phyloP scores from a whole-genome alignment of 768 basidiomycete genomes.

The Podaxis rugospora region DNA sequence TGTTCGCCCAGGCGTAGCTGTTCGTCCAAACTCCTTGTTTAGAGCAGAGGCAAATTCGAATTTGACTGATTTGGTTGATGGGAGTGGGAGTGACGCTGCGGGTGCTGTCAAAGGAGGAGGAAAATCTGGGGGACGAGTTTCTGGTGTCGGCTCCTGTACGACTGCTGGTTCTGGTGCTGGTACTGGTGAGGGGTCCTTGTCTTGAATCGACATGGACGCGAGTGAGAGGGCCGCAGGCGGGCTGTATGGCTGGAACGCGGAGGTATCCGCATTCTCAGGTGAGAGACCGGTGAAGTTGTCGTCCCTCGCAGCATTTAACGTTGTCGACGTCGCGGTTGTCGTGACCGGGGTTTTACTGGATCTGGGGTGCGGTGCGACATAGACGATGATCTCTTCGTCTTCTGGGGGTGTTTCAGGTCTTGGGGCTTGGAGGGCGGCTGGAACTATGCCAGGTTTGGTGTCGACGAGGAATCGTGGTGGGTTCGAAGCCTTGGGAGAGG shows the following conservation, averaged over 20 bases:
- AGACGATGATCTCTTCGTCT: slow-evolving; percentile 72
- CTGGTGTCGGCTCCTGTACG: not conserved
- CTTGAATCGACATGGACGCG: slow-evolving; percentile 9
- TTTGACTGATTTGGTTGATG: not conserved
- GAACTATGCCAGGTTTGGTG: slow-evolving; percentile 15
- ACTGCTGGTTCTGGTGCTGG: not conserved
- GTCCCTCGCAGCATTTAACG: not conserved
- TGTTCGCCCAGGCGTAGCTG: not conserved
- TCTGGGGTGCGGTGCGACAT: slow-evolving; percentile 66
- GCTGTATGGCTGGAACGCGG: slow-evolving; percentile 21
- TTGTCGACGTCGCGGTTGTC: not conserved
- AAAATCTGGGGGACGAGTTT: not conserved
- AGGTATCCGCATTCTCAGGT: slow-evolving; percentile 13
- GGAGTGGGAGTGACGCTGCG: not conserved
- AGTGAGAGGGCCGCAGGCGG: slow-evolving; percentile 14
- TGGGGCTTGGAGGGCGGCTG: slow-evolving; percentile 11
- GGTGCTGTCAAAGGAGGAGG: not conserved
- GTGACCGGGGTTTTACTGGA: slow-evolving; percentile 22
- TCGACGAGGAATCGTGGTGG: slow-evolving; percentile 13
- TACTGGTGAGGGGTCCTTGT: not conserved
- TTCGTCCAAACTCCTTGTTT: not conserved
- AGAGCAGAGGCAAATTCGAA: slow-evolving; percentile 10
- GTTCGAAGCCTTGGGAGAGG: slow-evolving; percentile 1
- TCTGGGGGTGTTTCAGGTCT: slow-evolving; percentile 18
- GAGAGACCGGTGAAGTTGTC: not conserved